Conservation (phyloP, 129 eudicot genomes). For the Helianthus annuus region HanXRQr2.0-SUNRISE NC_035441.2:158052887-158053386, state of each 20-base stretch:
- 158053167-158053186: background rate
- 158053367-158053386: constrained; percentile 31
- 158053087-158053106: too few relatives aligned
- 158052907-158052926: too few relatives aligned
- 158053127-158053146: background rate
- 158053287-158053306: constrained; percentile 18
- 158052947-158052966: too few relatives aligned
- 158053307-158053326: constrained; percentile 21
- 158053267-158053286: constrained; percentile 10
- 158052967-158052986: too few relatives aligned
- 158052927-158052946: too few relatives aligned
- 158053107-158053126: background rate
- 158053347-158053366: constrained; percentile 34
- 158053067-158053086: background rate
- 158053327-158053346: background rate
- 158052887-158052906: too few relatives aligned
- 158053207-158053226: constrained; percentile 5
- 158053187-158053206: background rate
- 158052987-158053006: too few relatives aligned
- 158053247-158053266: constrained; percentile 7
- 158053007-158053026: too few relatives aligned
- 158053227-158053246: background rate
- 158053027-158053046: too few relatives aligned
- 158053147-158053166: constrained; percentile 23
- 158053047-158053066: too few relatives aligned